Percentiles rank a stretch among this genome's conserved stretches.
phyloP scores from a whole-genome alignment of 2,329 filamentous ascomycete species.

The Juglanconis sp. region DNA sequence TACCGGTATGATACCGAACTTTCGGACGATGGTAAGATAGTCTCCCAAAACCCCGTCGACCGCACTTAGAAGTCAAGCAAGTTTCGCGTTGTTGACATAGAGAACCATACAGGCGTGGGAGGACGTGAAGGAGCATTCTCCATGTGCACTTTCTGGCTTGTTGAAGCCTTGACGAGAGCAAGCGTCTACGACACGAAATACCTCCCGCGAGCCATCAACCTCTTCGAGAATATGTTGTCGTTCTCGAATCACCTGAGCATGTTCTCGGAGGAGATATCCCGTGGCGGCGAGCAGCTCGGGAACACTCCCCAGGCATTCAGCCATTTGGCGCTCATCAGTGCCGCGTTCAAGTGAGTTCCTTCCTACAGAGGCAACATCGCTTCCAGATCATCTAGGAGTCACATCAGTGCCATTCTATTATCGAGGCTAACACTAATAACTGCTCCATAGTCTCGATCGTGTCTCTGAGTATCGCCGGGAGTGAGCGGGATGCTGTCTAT shows the following conservation, averaged over 20 bases:
- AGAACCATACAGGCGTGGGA: constrained; percentile 55
- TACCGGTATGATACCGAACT: constrained; percentile 70
- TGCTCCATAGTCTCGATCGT: background rate
- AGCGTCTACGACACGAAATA: constrained; percentile 64
- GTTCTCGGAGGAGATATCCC: constrained; percentile 76
- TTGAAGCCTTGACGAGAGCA: constrained; percentile 72
- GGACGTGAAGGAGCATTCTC: constrained; percentile 73
- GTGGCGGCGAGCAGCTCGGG: constrained; percentile 72
- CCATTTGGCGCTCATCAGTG: constrained; percentile 71
- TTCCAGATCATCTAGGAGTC: background rate
- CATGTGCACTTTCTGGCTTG: constrained; percentile 82
- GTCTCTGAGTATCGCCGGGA: background rate
- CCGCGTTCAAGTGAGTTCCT: constrained; percentile 59
- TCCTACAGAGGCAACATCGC: constrained; percentile 42
- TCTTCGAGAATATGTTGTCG: constrained; percentile 75
- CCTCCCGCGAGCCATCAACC: constrained; percentile 53
- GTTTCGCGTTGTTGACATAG: constrained; percentile 9
- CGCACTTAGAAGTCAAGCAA: background rate
- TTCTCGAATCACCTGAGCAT: constrained; percentile 72
- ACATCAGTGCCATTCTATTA: background rate
- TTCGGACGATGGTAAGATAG: constrained; percentile 61
- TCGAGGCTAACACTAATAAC: background rate
- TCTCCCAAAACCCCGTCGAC: background rate
- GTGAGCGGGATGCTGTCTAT: background rate
- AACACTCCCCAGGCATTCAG: constrained; percentile 80